Evolutionary conservation across 805 yeast genomes (phyloP), one percentile per base, ranked within the genome.

Genomic region (Wickerhamiella australiensis): DNA sequence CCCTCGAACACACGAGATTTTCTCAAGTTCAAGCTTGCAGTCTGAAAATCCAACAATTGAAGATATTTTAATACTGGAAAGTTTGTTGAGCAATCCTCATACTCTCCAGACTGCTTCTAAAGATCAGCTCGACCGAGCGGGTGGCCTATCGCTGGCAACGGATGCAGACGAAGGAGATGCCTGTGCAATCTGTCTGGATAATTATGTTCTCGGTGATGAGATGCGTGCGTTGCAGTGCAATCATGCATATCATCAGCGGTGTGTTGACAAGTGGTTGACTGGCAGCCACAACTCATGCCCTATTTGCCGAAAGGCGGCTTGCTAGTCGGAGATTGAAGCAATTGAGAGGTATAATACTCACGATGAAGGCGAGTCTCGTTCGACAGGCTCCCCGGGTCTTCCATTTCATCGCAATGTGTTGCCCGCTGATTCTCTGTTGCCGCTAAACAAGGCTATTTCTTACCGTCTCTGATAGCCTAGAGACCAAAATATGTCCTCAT

Each of bases 191-290:
- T 78, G 84, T 58, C 61, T 79, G 33, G 54, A 70, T 5, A 74
- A 73, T 35, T 78, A 73, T 54, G 71, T 67, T 38, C 54, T 57
- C 31, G 71, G 67, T 21, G 82, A 78, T 23, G 56, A 61, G 17
- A 69, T 77, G 31, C 68, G 83, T 38, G 60, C 62, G 50, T 62
- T 79, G 36, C 49, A 56, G 9, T 78, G 84, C 57, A 59, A 63
- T 2, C 84, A 78, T 57, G 54, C 64, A 26, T 78, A 76, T 63
- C 84, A 79, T 59, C 62, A 63, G 44, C 70, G 65, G 1, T 78
- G 84, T 56, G 71, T 79, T 47, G 84, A 78, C 56, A 71, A 71
- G 50, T 78, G 82, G 82, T 63, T 78, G 9, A 53, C 68, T 22
- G 69, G 67, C 9, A 75, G 78, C 33, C 70, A 73, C 53, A 78